A percentile compares a stretch with the other conserved stretches of the same genome.
Evolutionary conservation across 768 basidiomycete species (phyloP).

Genomic region (Podaxis sp.): DNA sequence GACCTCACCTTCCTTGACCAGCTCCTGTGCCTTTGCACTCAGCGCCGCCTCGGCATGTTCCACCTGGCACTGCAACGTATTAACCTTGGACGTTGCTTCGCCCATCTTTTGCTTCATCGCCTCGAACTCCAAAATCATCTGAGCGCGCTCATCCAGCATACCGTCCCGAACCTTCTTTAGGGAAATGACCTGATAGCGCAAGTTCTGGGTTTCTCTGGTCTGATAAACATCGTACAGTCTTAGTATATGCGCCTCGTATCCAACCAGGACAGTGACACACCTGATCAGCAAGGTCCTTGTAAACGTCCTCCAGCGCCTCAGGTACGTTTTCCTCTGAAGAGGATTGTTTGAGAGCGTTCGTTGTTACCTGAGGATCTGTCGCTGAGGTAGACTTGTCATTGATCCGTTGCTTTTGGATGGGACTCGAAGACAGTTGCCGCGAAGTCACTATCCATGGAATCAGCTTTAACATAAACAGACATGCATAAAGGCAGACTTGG

Average conservation of each 20-base stretch:
- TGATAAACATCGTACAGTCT: not conserved
- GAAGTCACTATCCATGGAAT: not conserved
- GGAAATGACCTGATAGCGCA: conserved; percentile 10
- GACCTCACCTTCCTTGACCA: not conserved
- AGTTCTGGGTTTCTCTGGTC: not conserved
- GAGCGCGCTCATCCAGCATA: not conserved
- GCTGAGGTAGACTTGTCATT: not conserved
- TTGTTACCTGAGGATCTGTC: not conserved
- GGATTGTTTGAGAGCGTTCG: not conserved
- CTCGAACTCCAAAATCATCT: conserved; percentile 1
- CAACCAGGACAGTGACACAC: not conserved
- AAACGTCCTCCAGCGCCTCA: conserved; percentile 4
- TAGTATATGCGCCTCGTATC: conserved; percentile 1
- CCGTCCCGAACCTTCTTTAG: not conserved
- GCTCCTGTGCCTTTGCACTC: not conserved
- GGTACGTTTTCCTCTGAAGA: not conserved
- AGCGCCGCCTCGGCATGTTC: not conserved
- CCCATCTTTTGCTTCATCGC: not conserved
- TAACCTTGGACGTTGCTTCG: not conserved
- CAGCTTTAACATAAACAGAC: not conserved
- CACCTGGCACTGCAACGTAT: not conserved
- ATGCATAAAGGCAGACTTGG: conserved; percentile 5
- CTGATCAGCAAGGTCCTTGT: conserved; percentile 5
- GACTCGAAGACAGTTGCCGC: not conserved
- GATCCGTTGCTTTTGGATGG: not conserved